phyloP scores from a whole-genome alignment of 164 flowering plant species.

The Dillenia suffruticosa region DNA sequence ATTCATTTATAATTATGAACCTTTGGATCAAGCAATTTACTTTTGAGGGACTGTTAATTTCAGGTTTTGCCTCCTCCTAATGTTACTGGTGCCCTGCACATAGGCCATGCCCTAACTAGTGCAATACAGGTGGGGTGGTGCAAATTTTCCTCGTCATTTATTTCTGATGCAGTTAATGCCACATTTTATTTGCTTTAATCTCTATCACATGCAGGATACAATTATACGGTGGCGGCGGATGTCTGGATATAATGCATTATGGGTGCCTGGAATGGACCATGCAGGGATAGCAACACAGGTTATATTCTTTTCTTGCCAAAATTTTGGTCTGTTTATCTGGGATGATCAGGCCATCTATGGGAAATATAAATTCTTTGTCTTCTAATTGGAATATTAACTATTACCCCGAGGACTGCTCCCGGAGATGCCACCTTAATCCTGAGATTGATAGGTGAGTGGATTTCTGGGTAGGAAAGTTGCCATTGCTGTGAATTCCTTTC shows the following conservation, averaged over 20 bases:
- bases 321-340: background rate
- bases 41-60: background rate
- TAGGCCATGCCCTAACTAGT: conserved; percentile 95
- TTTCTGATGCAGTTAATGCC: background rate
- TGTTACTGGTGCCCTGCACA: conserved; percentile 98
- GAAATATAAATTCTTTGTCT: too few relatives aligned
- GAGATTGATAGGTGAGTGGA: too few relatives aligned
- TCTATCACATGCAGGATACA: conserved; percentile 56
- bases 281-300: conserved; percentile 99
- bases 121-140: conserved; percentile 66
- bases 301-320: conserved; percentile 1
- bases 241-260: conserved; percentile 87
- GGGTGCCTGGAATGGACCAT: conserved; percentile 99
- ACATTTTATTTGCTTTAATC: background rate
- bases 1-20: too few relatives aligned
- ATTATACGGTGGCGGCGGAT: conserved; percentile 92
- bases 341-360: background rate
- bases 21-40: too few relatives aligned
- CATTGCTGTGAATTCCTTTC: too few relatives aligned
- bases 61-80: conserved; percentile 98
- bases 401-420: too few relatives aligned
- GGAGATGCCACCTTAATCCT: too few relatives aligned
- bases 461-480: too few relatives aligned
- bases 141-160: conserved; percentile 1
- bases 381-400: too few relatives aligned